Percentiles rank a stretch among this genome's conserved stretches.
These are phyloP conservation scores for Globisporangium canariense DNA, from an alignment of 352 stramenopile species.

Conservation along the genomic window DNA sequence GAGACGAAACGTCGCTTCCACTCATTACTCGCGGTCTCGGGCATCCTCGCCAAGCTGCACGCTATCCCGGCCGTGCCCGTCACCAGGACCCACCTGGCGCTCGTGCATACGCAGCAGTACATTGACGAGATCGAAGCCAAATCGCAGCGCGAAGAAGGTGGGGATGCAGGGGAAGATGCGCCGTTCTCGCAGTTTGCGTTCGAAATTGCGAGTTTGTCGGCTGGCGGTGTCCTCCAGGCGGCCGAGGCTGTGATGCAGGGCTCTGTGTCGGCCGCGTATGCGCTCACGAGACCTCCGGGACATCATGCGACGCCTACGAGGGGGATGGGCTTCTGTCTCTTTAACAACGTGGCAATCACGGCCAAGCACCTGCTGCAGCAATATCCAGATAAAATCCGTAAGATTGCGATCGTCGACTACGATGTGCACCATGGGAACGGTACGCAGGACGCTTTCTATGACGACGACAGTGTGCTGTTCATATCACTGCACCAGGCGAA, in stretches of 20 bases:
- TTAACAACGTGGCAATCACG: constrained; percentile 95
- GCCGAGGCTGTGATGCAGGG: constrained; percentile 46
- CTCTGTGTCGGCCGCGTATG: constrained; percentile 37
- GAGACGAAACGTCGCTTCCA: constrained; percentile 85
- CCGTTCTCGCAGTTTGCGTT: constrained; percentile 69
- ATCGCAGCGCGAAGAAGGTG: constrained; percentile 52
- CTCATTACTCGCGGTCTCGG: constrained; percentile 67
- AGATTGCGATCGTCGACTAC: constrained; percentile 70
- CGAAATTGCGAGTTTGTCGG: constrained; percentile 75
- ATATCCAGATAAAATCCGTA: constrained; percentile 41
- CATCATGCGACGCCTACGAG: constrained; percentile 50
- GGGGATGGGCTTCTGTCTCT: constrained; percentile 92
- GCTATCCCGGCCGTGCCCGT: constrained; percentile 31
- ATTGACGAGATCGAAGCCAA: constrained; percentile 46
- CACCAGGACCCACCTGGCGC: constrained; percentile 40
- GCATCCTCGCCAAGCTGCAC: constrained; percentile 48
- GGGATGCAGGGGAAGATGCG: constrained; percentile 68
- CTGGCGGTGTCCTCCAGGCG: constrained; percentile 78
- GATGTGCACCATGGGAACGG: constrained; percentile 89
- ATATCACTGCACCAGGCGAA: constrained; percentile 55
- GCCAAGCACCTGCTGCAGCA: constrained; percentile 85
- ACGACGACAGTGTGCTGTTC: constrained; percentile 38
- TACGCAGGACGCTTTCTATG: constrained; percentile 44
- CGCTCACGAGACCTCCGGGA: constrained; percentile 73
- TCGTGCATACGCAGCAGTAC: constrained; percentile 60